Conservation (phyloP, 306 rosid species). For the barrel medic (Medicago truncatula) region DNA sequence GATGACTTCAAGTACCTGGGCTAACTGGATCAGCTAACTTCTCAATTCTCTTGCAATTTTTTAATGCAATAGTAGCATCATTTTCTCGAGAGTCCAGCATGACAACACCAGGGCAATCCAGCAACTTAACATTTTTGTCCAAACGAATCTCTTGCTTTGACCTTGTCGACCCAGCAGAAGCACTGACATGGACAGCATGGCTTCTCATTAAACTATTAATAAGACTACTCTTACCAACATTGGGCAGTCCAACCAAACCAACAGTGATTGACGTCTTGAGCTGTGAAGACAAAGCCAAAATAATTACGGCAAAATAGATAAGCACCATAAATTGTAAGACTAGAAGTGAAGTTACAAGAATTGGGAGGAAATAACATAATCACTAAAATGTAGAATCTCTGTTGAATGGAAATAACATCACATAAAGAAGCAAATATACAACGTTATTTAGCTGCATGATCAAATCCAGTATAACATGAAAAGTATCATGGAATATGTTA, state of each 20-base stretch:
- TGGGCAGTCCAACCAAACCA: slow-evolving; percentile 92
- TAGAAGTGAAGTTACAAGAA: slow-evolving; percentile 20
- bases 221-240: slow-evolving; percentile 98
- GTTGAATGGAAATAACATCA: background rate
- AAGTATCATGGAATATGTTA: background rate
- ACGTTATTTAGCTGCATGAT: background rate
- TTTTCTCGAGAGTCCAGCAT: slow-evolving; percentile 74
- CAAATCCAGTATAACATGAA: slow-evolving; percentile 1
- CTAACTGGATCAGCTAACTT: slow-evolving; percentile 83
- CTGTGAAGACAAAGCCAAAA: slow-evolving; percentile 54
- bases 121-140: slow-evolving; percentile 84
- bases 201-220: slow-evolving; percentile 83
- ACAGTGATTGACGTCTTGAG: slow-evolving; percentile 91
- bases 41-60: slow-evolving; percentile 95
- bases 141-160: slow-evolving; percentile 91
- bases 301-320: slow-evolving; percentile 26
- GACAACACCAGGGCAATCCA: slow-evolving; percentile 98
- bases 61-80: slow-evolving; percentile 68
- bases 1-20: slow-evolving; percentile 64
- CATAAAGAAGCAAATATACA: slow-evolving; percentile 4
- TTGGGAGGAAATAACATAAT: background rate
- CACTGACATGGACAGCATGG: slow-evolving; percentile 82
- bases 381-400: slow-evolving; percentile 21
- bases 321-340: slow-evolving; percentile 17
- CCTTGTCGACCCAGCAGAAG: slow-evolving; percentile 91